Percentiles rank a stretch among this genome's conserved stretches.
Conservation (phyloP, 2,329 filamentous ascomycete species). For the Dactylellina drechsleri region DNA sequence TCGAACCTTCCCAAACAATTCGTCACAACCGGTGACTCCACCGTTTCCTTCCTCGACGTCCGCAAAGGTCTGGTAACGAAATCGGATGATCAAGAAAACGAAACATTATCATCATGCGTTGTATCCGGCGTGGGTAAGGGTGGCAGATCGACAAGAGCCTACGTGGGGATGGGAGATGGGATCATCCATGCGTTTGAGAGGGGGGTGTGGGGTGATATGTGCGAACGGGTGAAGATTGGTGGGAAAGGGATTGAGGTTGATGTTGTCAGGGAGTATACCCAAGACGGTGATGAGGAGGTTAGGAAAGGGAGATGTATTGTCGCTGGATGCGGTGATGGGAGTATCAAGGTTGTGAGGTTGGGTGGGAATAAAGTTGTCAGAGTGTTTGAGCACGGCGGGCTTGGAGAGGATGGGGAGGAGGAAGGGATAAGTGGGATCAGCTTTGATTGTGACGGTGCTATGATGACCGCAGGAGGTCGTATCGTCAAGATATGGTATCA, state of each 20-base stretch:
- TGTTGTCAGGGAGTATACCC: constrained; percentile 55
- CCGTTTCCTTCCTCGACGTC: constrained; percentile 87
- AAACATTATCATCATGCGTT: constrained; percentile 82
- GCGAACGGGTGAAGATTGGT: constrained; percentile 66
- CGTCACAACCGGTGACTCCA: constrained; percentile 91
- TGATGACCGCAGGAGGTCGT: constrained; percentile 88
- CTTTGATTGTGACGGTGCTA: constrained; percentile 84
- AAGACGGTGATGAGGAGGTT: constrained; percentile 41
- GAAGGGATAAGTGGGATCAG: constrained; percentile 84
- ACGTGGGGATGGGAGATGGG: constrained; percentile 65
- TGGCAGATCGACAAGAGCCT: constrained; percentile 75
- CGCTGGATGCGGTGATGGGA: constrained; percentile 60
- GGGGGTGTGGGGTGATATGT: constrained; percentile 87
- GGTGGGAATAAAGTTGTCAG: constrained; percentile 57
- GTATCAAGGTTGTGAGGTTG: constrained; percentile 70
- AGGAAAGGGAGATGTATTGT: constrained; percentile 56
- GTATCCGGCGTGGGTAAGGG: constrained; percentile 76
- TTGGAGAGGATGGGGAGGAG: constrained; percentile 61
- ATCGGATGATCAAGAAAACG: constrained; percentile 94
- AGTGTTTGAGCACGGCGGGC: constrained; percentile 55
- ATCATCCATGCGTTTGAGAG: constrained; percentile 93
- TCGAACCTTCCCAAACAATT: constrained; percentile 93
- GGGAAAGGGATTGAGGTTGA: constrained; percentile 57
- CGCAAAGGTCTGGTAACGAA: constrained; percentile 79
- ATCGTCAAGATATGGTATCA: constrained; percentile 91